Conservation (phyloP, 1,284 basidiomycete genomes). For the Vanrija sp. region DNA sequence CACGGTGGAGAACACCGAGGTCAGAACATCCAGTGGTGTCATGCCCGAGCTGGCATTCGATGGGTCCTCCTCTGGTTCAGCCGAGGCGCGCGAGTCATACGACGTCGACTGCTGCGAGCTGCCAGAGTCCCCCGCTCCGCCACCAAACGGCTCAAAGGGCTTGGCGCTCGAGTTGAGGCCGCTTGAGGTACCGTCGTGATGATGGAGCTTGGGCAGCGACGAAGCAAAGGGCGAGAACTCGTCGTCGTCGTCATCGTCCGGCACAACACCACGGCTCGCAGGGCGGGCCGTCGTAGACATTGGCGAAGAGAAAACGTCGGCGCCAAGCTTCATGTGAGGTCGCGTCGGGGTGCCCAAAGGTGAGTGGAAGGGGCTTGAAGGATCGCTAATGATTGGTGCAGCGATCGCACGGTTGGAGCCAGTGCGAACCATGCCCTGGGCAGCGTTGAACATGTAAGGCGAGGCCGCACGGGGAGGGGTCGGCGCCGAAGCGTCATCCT, state of each 20-base stretch:
- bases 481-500: background rate
- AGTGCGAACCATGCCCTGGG: constrained; percentile 51
- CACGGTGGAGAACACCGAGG: constrained; percentile 83
- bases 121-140: background rate
- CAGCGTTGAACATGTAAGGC: constrained; percentile 53
- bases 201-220: constrained; percentile 29
- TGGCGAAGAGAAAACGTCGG: constrained; percentile 38
- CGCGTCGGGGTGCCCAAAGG: constrained; percentile 41
- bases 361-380: constrained; percentile 55
- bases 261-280: constrained; percentile 31
- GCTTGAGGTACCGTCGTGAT: constrained; percentile 15
- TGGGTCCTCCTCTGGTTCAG: constrained; percentile 46
- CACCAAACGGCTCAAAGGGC: constrained; percentile 5
- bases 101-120: constrained; percentile 14
- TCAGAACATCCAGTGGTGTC: constrained; percentile 94
- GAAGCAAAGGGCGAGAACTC: constrained; percentile 57
- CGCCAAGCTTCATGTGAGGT: constrained; percentile 30
- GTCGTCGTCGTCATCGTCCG: constrained; percentile 52
- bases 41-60: constrained; percentile 61
- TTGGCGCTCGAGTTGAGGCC: constrained; percentile 34
- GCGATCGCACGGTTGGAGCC: constrained; percentile 83
- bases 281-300: constrained; percentile 5
- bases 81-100: constrained; percentile 45
- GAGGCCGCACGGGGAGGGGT: constrained; percentile 31
- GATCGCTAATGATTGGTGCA: constrained; percentile 72